Base-by-base conservation (phyloP, 1,284 basidiomycete genomes). In the Schizopora paradoxa region DNA sequence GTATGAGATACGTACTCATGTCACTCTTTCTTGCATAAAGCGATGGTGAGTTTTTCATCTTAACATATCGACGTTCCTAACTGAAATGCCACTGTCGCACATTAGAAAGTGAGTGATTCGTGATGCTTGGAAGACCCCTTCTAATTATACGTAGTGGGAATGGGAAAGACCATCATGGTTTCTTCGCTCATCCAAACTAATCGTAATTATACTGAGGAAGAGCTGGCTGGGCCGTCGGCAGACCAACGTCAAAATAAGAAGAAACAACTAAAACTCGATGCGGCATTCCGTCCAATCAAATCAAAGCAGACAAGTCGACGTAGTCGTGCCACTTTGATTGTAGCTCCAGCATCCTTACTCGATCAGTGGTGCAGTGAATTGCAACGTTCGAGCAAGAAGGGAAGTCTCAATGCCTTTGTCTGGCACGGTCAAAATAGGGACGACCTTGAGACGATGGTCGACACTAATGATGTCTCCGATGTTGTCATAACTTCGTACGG, bases 81-180 rank as follows among this genome's bases (percentile, higher is more conserved):
- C 32, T 49, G 31, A 37, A 11, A 3, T 48, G 22, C 21, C 32
- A 26, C 39, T 38, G 10, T 10, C 14, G 40, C 2, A 6, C 21
- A n/a, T 44, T 59, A 18, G 63, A 64, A 37, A 61, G 61, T 64
- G 46, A 56, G 34, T 32, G 47, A 18, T 43, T 25, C 2, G 27
- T 40, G 42, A 11, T 50, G 22, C 45, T 29, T 25, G 6, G 19
- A 40, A 7, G 37, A 54, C 40, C 21, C 35, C 31, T 50, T 13
- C 18, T 25, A 39, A 33, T 26, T 31, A 22, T 33, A 43, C 22
- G 22, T 43, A 86, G 79, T 86, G 90, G 91, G 94, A 6, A 90
- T 98, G 81, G 95, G 95, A 3, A 99, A 99, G 68, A 97, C 95
- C 1, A 93, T 95, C 58, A 95, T 96, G 91, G 69, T 97, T 41